Conservation (phyloP, 177 flowering plant genomes). For the Telopea speciosissima region DNA sequence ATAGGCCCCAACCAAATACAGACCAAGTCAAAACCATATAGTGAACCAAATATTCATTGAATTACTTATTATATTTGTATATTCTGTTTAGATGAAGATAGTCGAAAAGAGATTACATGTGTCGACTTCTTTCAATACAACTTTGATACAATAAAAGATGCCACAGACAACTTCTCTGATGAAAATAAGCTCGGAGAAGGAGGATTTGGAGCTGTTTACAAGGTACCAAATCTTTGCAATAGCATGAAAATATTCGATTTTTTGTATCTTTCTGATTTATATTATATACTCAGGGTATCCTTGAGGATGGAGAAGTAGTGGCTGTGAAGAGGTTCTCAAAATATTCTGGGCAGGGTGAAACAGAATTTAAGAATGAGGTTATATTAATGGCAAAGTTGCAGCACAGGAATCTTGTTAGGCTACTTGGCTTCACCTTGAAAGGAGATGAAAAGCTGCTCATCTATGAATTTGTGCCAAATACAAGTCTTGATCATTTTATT, state of each 20-base stretch:
- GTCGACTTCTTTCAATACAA: conserved; percentile 17
- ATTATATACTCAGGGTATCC: conserved; percentile 24
- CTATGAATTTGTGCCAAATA: conserved; percentile 21
- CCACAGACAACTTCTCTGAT: conserved; percentile 10
- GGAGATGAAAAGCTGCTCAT: conserved; percentile 2
- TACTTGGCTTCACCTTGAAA: no score
- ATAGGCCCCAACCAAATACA: no score
- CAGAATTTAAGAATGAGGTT: no score
- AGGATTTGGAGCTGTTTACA: no score
- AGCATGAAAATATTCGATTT: no score
- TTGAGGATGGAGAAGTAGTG: conserved; percentile 18
- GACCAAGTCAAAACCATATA: no score
- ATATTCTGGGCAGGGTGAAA: conserved; percentile 21
- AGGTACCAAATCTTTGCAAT: conserved; percentile 10
- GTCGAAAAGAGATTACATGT: conserved; percentile 2
- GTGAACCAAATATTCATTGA: no score
- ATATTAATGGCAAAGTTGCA: no score
- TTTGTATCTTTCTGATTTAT: no score
- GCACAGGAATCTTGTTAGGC: no score
- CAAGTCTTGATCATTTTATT: conserved; percentile 18
- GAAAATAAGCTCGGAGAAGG: no score
- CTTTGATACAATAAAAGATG: neutral
- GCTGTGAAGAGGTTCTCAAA: conserved; percentile 34
- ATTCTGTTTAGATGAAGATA: neutral
- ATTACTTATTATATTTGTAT: conserved; percentile 7